A percentile compares a stretch with the other conserved stretches of the same genome.
phyloP scores from a whole-genome alignment of 345 rosid species.

The Lepidium didymum region DNA sequence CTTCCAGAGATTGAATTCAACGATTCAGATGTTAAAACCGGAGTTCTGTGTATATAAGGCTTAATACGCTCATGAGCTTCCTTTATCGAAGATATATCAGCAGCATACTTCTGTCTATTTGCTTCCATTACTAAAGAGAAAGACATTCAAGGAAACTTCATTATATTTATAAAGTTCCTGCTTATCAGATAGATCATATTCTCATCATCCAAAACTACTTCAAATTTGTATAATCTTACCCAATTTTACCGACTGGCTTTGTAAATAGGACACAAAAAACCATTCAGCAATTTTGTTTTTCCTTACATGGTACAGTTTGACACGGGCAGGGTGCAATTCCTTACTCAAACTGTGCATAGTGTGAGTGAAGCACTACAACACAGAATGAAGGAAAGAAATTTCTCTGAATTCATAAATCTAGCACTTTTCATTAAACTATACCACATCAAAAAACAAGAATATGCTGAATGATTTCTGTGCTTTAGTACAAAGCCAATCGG shows the following conservation, averaged over 20 bases:
- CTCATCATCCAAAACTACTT: background rate
- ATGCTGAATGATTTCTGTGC: too few species aligned
- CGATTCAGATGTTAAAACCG: constrained; percentile 64
- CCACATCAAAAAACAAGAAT: too few species aligned
- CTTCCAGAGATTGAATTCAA: constrained; percentile 55
- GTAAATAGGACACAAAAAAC: too few species aligned
- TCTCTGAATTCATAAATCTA: too few species aligned
- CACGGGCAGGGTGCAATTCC: too few species aligned
- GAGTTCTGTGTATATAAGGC: constrained; percentile 58
- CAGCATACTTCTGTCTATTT: constrained; percentile 50
- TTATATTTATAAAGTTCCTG: background rate
- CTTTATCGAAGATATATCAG: constrained; percentile 64
- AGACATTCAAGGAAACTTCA: constrained; percentile 1
- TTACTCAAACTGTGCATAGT: too few species aligned
- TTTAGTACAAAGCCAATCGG: too few species aligned
- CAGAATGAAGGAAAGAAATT: too few species aligned
- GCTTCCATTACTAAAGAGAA: constrained; percentile 37
- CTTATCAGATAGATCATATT: background rate
- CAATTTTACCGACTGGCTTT: background rate
- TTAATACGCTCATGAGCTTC: constrained; percentile 61
- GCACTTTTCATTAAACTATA: too few species aligned
- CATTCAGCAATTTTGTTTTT: too few species aligned
- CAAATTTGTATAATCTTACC: background rate
- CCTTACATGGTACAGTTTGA: too few species aligned
- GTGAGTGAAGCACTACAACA: too few species aligned